phyloP scores from a whole-genome alignment of 257 asterid species.

The Capsicum rhomboideum region DNA sequence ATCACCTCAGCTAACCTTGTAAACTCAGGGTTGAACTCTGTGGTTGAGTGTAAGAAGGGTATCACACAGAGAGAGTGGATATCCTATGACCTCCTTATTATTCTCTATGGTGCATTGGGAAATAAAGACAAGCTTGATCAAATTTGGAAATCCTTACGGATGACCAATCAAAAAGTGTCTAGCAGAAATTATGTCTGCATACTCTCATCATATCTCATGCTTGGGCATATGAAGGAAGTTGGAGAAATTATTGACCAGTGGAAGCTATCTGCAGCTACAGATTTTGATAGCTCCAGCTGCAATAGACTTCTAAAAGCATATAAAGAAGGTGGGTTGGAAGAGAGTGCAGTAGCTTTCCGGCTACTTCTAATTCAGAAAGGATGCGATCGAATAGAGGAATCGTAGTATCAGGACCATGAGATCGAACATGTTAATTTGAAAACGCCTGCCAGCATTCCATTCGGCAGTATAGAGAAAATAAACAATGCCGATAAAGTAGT shows the following conservation, averaged over 20 bases:
- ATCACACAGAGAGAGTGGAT: slow-evolving; percentile 74
- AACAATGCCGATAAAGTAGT: background rate
- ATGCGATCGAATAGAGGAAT: slow-evolving; percentile 21
- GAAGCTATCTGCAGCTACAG: slow-evolving; percentile 62
- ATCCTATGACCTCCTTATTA: slow-evolving; percentile 72
- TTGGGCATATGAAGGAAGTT: slow-evolving; percentile 65
- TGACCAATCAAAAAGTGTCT: slow-evolving; percentile 69
- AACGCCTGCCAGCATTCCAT: background rate
- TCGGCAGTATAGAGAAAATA: background rate
- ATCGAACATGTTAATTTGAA: background rate
- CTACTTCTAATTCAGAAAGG: slow-evolving; percentile 42
- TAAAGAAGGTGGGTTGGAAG: slow-evolving; percentile 42
- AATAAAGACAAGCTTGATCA: slow-evolving; percentile 65
- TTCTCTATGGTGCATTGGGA: slow-evolving; percentile 67
- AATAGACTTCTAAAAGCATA: slow-evolving; percentile 39
- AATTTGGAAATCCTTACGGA: slow-evolving; percentile 67
- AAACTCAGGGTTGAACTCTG: slow-evolving; percentile 34
- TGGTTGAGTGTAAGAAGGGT: slow-evolving; percentile 62
- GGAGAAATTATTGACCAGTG: slow-evolving; percentile 67
- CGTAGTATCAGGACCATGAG: background rate
- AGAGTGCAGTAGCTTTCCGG: slow-evolving; percentile 33
- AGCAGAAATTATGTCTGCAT: slow-evolving; percentile 57
- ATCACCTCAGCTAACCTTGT: slow-evolving; percentile 44
- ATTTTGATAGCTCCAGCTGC: slow-evolving; percentile 48
- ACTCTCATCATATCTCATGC: slow-evolving; percentile 68